Evolutionary conservation across 345 rosid genomes (phyloP), one percentile per base, ranked within the genome.

Genomic region (Eucalyptus pauciflora): DNA sequence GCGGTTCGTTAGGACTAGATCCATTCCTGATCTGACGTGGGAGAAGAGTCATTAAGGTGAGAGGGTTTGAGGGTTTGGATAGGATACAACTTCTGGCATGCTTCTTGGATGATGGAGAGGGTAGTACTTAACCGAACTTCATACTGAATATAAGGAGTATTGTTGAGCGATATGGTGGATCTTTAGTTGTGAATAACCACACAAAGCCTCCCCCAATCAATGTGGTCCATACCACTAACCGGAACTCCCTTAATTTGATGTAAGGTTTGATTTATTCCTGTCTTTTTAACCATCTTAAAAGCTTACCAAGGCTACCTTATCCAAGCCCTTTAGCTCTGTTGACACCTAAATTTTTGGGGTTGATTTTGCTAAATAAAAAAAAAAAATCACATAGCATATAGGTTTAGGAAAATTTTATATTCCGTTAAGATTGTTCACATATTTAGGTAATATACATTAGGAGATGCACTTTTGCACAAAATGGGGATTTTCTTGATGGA

Each of bases 21-120:
- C 27, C 29, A 56, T 56, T 56, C 27, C 1, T 0, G 0, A 22
- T 56, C 7, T 22, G 3, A 56, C 24, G 62, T 24, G 62, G 29
- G 6, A 24, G 12, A 24, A 56, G 29, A 56, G 2, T 56, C 12
- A 56, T 56, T 25, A 58, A 58, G 64, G 64, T 0, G 14, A 25
- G 41, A 37, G 41, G 41, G 41, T 37, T 37, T 37, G n/a, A 58
- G n/a, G 64, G 64, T 24, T 58, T 25, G 13, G 14, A 58, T 5
- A 58, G 13, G 64, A 58, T 51, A 58, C 64, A 25, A 24, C 64
- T 58, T 24, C 0, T 1, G n/a, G n/a, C 64, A 11, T 24, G 64
- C n/a, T 58, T 58, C 64, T 10, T 58, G 64, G 64, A 58, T 58
- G n/a, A 58, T 24, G 64, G n/a, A 58, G n/a, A 58, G 7, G 29